phyloP scores from a whole-genome alignment of 495 filamentous ascomycete genomes.

The Penicillium daleae region DNA sequence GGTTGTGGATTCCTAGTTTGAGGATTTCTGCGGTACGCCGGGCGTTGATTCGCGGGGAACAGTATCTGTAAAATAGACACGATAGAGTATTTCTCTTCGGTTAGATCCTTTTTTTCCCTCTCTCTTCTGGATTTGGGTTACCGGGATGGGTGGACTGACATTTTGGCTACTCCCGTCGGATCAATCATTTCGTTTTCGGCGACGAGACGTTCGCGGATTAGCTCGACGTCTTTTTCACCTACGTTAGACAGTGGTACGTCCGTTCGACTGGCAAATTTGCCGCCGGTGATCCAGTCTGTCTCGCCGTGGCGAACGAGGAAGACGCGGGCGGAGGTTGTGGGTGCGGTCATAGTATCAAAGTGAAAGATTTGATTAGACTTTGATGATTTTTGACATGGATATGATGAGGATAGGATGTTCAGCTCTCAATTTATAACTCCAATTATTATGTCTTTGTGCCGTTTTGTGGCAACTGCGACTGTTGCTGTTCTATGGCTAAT shows the following conservation, averaged over 20 bases:
- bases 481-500: not conserved
- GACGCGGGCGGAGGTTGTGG: slow-evolving; percentile 29
- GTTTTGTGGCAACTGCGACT: not conserved
- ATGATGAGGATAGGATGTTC: too few relatives aligned
- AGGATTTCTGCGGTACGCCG: slow-evolving; percentile 20
- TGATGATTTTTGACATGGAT: not conserved
- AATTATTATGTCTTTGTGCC: too few relatives aligned
- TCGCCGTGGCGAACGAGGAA: slow-evolving; percentile 37
- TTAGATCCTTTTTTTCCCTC: too few relatives aligned
- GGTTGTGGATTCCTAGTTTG: slow-evolving; percentile 14
- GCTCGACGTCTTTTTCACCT: slow-evolving; percentile 4
- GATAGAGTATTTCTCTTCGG: too few relatives aligned
- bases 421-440: too few relatives aligned
- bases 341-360: slow-evolving; percentile 8
- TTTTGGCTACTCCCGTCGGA: not conserved
- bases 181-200: slow-evolving; percentile 3
- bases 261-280: slow-evolving; percentile 19
- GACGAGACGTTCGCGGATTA: not conserved
- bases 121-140: not conserved
- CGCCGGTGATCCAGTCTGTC: slow-evolving; percentile 35
- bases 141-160: not conserved
- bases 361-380: not conserved
- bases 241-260: slow-evolving; percentile 9
- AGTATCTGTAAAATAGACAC: too few relatives aligned
- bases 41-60: slow-evolving; percentile 12